Evolutionary conservation across 2,329 filamentous ascomycete species (phyloP), one percentile per base, ranked within the genome.

Genomic region (Calonectria pteridis): DNA sequence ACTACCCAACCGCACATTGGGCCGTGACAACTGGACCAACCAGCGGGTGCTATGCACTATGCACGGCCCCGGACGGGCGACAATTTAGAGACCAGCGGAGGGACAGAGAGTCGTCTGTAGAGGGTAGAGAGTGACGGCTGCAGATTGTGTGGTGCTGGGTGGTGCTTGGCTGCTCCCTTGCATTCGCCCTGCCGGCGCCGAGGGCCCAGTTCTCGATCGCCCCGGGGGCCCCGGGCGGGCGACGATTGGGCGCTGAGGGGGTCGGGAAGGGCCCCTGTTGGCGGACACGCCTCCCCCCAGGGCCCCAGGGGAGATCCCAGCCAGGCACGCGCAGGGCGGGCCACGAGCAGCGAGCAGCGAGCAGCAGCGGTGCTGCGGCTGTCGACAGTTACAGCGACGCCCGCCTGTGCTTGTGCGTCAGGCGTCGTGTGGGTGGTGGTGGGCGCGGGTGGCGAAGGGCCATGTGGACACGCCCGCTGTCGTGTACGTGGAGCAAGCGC

Each of bases 1-100:
- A 80, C 79, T 55, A 70, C 77, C 79, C 77, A 78, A 73, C 75
- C 69, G 69, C 71, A 71, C 64, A 70, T 75, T 76, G 76, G 78
- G 78, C 78, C 75, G 46, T 71, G 43, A 71, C 73, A 76, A 71
- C 68, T 78, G 65, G 73, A 66, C 77, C 77, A 78, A 73, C 74
- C 72, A 64, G 50, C 43, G 69, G 63, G 62, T 66, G 68, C 50
- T 46, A 67, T 28, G 65, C 33, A 65, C 50, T 46, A 67, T 28
- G 65, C 33, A 65, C 46, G 65, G 69, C 62, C 69, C n/a, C 62
- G 33, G 49, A 29, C 26, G 59, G 35, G 37, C 26, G 23, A 51
- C 13, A 28, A 31, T 10, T 5, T 26, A 53, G 50, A 16, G 26
- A 29, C 26, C 13, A 28, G 49, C 14, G 13, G 23, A 53, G 28